Conservation (phyloP, 371 early-diverging fungal species). For the Synchytrium microbalum region DNA sequence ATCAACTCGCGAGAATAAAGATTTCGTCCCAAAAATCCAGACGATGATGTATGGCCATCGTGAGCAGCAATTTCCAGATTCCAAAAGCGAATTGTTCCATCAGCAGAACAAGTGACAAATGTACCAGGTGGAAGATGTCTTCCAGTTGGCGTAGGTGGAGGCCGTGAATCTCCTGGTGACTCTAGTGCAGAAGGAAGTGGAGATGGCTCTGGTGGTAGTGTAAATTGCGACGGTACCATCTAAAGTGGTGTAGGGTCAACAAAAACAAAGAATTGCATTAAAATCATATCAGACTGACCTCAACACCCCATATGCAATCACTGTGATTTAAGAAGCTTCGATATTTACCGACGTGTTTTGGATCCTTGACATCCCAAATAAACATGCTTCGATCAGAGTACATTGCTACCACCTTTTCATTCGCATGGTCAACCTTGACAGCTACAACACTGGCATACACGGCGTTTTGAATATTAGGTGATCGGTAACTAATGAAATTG, state of each 20-base stretch:
- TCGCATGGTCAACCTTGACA: slow-evolving; percentile 38
- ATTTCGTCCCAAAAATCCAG: slow-evolving; percentile 25
- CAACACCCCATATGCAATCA: slow-evolving; percentile 80
- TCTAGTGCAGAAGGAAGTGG: slow-evolving; percentile 17
- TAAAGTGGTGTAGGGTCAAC: slow-evolving; percentile 7
- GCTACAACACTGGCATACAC: slow-evolving; percentile 56
- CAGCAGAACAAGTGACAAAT: slow-evolving; percentile 70
- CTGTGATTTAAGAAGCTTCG: slow-evolving; percentile 65
- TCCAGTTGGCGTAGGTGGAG: not conserved
- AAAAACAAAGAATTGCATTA: not conserved
- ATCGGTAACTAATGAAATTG: not conserved
- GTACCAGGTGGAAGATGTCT: slow-evolving; percentile 49
- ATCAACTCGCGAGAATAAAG: slow-evolving; percentile 53
- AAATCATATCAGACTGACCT: slow-evolving; percentile 41
- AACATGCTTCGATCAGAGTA: slow-evolving; percentile 68
- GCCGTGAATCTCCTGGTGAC: not conserved
- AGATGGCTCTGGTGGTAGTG: slow-evolving; percentile 3
- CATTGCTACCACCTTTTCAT: slow-evolving; percentile 44
- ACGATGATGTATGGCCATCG: slow-evolving; percentile 2
- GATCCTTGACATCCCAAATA: slow-evolving; percentile 67
- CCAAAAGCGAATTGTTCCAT: slow-evolving; percentile 79
- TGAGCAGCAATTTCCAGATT: slow-evolving; percentile 39
- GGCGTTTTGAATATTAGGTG: not conserved
- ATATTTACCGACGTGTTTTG: slow-evolving; percentile 52
- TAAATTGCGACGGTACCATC: not conserved